Percentiles rank a stretch among this genome's conserved stretches.
Conservation (phyloP, 2,329 filamentous ascomycete species). For the Exophiala sideris region DNA sequence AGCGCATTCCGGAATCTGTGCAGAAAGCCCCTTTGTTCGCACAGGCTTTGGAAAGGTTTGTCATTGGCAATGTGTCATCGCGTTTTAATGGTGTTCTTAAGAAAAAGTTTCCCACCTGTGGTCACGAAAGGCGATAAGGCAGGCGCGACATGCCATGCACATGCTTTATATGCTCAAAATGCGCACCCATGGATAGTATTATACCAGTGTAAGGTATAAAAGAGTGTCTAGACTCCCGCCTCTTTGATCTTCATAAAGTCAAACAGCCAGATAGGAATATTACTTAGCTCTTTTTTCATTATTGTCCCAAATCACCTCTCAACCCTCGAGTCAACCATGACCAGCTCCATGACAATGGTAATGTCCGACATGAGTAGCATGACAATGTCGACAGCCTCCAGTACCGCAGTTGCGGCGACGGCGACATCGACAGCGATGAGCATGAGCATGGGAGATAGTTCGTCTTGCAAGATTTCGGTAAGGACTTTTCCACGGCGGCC, state of each 20-base stretch:
- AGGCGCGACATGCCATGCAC: too few species aligned
- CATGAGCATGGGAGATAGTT: conserved; percentile 17
- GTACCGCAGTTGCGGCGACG: conserved; percentile 13
- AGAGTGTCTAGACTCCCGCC: too few species aligned
- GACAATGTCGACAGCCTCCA: conserved; percentile 8
- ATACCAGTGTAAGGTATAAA: too few species aligned
- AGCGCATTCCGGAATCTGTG: neutral
- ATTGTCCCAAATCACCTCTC: neutral
- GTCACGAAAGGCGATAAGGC: too few species aligned
- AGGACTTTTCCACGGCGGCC: neutral
- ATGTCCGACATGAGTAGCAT: conserved; percentile 14
- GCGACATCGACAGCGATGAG: conserved; percentile 13
- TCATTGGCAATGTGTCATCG: too few species aligned
- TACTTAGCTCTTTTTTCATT: neutral
- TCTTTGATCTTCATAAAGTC: neutral
- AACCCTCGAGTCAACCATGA: neutral
- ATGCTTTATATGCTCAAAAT: too few species aligned
- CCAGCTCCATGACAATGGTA: conserved; percentile 11
- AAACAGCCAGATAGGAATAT: neutral
- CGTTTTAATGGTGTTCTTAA: too few species aligned
- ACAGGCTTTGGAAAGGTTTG: too few species aligned
- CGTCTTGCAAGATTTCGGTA: conserved; percentile 20
- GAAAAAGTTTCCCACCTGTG: too few species aligned
- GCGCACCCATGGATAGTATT: too few species aligned
- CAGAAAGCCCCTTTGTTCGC: too few species aligned